Conservation (phyloP, 257 asterid genomes). For the Nicotiana tabacum region DNA sequence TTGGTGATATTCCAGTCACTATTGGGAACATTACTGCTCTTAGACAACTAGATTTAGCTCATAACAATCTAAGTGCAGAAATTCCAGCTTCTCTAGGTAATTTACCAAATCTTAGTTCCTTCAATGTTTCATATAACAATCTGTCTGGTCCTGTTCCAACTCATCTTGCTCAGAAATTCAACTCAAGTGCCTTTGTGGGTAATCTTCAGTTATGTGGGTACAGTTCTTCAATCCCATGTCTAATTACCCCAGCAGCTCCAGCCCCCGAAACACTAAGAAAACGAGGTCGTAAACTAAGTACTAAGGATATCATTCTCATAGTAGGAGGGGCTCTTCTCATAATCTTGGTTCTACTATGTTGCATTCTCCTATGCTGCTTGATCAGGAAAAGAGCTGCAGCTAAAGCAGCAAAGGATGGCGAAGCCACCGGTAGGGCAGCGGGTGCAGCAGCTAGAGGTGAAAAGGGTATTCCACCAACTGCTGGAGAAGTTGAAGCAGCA, state of each 20-base stretch:
- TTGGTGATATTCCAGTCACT: constrained; percentile 43
- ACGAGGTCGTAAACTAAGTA: constrained; percentile 38
- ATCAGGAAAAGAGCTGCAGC: constrained; percentile 49
- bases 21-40: constrained; percentile 51
- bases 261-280: constrained; percentile 18
- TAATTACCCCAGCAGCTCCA: constrained; percentile 28
- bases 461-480: constrained; percentile 38
- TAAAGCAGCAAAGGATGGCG: constrained; percentile 27
- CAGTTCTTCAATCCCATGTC: constrained; percentile 49
- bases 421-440: constrained; percentile 11
- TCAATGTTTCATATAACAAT: constrained; percentile 76
- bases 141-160: constrained; percentile 74
- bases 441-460: constrained; percentile 19
- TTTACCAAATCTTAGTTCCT: constrained; percentile 48
- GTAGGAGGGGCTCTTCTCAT: constrained; percentile 67
- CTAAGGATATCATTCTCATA: constrained; percentile 70
- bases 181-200: constrained; percentile 62
- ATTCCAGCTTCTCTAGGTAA: constrained; percentile 60
- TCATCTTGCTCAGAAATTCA: constrained; percentile 52
- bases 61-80: constrained; percentile 56
- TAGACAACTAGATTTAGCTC: constrained; percentile 56
- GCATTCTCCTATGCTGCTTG: constrained; percentile 56
- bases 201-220: constrained; percentile 78
- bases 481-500: constrained; percentile 37
- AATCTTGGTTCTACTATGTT: constrained; percentile 48